Conservation (phyloP, 2,329 filamentous ascomycete species). For the Cladosporium sp. region DNA sequence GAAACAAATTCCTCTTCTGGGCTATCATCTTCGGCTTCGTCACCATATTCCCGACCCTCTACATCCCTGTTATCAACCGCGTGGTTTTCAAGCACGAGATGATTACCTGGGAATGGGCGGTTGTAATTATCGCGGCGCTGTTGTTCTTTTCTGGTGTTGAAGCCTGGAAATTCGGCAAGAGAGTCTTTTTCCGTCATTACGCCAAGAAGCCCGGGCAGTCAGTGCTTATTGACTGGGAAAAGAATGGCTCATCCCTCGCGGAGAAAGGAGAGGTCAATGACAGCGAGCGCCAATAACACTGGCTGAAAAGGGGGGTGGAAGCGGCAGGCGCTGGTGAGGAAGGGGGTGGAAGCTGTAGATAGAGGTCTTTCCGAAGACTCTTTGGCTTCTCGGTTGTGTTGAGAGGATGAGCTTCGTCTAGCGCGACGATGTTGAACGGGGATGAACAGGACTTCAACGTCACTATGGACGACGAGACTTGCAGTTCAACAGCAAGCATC, state of each 20-base stretch:
- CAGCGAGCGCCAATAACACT: constrained; percentile 2
- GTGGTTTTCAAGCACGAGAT: constrained; percentile 61
- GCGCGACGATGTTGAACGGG: too few species aligned
- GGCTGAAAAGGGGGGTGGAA: not conserved
- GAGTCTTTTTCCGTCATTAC: constrained; percentile 30
- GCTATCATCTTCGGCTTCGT: constrained; percentile 41
- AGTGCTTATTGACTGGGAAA: constrained; percentile 34
- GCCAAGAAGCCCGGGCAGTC: constrained; percentile 22
- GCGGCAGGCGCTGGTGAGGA: not conserved
- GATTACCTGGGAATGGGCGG: constrained; percentile 65
- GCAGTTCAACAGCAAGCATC: too few species aligned
- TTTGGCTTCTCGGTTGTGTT: too few species aligned
- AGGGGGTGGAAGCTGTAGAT: not conserved
- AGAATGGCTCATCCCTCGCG: constrained; percentile 29
- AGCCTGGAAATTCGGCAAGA: constrained; percentile 63
- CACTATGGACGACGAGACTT: too few species aligned
- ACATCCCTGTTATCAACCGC: constrained; percentile 64
- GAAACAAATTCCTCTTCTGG: constrained; percentile 60
- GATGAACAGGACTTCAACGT: too few species aligned
- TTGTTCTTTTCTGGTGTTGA: constrained; percentile 63
- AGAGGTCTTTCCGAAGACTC: too few species aligned
- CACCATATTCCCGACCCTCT: constrained; percentile 46
- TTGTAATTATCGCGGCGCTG: constrained; percentile 58
- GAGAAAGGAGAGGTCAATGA: constrained; percentile 7
- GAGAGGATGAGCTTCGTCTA: too few species aligned